These are phyloP conservation scores for Chlorophyllum brunneum DNA, from an alignment of 768 basidiomycete genomes.

Conservation along the genomic window DNA sequence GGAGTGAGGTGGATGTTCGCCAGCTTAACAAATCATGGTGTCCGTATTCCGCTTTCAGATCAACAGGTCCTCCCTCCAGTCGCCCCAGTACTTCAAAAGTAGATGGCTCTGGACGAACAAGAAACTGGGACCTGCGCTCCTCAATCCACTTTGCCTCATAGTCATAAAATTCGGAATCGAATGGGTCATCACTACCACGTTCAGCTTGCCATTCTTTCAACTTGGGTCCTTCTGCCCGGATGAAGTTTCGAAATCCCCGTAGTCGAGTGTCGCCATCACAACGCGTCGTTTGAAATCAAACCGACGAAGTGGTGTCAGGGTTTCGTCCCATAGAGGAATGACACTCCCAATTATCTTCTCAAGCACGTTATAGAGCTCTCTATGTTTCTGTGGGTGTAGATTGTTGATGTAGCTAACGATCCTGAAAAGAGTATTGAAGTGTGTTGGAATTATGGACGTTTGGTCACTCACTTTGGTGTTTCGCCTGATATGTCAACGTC, in stretches of 20 bases:
- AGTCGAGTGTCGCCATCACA: not conserved
- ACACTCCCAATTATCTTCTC: slow-evolving; percentile 22
- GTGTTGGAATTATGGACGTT: not conserved
- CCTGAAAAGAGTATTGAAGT: slow-evolving; percentile 3
- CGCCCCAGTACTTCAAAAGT: slow-evolving; percentile 11
- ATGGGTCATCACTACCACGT: no score
- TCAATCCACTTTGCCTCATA: no score
- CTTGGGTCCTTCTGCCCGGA: no score
- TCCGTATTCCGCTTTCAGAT: slow-evolving; percentile 23
- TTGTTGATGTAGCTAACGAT: slow-evolving; percentile 37
- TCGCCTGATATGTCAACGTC: slow-evolving; percentile 17
- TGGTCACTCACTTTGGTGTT: slow-evolving; percentile 10
- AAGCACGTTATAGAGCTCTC: slow-evolving; percentile 22
- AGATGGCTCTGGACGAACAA: no score
- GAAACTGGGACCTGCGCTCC: no score
- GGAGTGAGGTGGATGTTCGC: slow-evolving; percentile 28
- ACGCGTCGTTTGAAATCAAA: not conserved
- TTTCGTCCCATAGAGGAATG: slow-evolving; percentile 27
- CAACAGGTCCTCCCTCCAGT: slow-evolving; percentile 20
- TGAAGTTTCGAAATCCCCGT: slow-evolving; percentile 12
- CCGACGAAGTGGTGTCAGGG: slow-evolving; percentile 17
- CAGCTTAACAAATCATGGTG: slow-evolving; percentile 15
- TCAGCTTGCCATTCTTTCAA: no score
- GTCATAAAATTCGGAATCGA: no score
- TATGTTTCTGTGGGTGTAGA: slow-evolving; percentile 26